Base-by-base conservation (phyloP, 1,284 basidiomycete species). In the Malassezia caprae region DNA sequence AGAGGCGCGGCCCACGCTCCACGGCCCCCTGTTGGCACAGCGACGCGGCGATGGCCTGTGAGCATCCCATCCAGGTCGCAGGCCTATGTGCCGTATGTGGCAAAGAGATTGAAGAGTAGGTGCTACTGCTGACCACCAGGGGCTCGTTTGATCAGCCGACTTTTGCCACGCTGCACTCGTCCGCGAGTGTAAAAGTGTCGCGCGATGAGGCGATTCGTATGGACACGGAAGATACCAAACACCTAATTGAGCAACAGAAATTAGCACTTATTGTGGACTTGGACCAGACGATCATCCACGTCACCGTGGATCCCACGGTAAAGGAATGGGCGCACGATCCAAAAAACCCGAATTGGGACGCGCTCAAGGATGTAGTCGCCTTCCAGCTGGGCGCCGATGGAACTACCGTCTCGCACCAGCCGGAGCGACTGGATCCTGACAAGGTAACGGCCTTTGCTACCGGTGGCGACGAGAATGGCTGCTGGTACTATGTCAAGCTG, bases 271-370 rank as follows among this genome's bases (percentile, higher is more conserved):
- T 98, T 67, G 93, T 98, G 65, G 93, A 98, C 78, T 82, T 98
- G 37, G 93, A 98, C 78, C 93, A 98, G 76, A 98, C 93, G 7
- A 90, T 98, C 71, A 90, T 98, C 8, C 93, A 98, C 73, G 93
- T 94, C 10, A 96, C 93, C 0, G 93, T 96, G 31, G 93, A 98
- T 76, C 91, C 94, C 1, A 96, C 93, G 0, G 90, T 96, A 0
- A 90, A 90, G 24, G 91, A 96, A 73, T 96, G 93, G 93, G 87
- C 96, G 72, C 76, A 80, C 1, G 89, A 93, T 71, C 85, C 78
- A 51, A 79, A 78, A 56, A 91, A 91, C 76, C 87, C 89, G 10
- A 93, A 93, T 72, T 88, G 85, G 82, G 82, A 83, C 35, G 88
- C 87, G 1, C 78, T 96, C 59, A 83, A 84, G 59, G 90, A 93